A percentile compares a stretch with the other conserved stretches of the same genome.
Evolutionary conservation across 2,329 filamentous ascomycete genomes (phyloP).

Genomic region (Stylonectria norvegica): DNA sequence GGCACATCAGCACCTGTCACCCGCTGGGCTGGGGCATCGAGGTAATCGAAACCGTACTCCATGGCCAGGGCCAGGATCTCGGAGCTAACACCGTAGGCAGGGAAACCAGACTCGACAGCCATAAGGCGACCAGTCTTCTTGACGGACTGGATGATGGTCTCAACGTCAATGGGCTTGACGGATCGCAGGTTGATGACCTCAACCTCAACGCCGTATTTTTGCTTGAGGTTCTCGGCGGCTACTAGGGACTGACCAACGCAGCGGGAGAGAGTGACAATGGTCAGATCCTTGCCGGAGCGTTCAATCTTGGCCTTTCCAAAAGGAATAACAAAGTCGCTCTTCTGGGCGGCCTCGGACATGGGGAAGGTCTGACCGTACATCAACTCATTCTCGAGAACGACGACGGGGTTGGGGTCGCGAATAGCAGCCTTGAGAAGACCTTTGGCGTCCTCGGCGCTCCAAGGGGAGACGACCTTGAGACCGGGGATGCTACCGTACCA

Average conservation of each 20-base stretch:
- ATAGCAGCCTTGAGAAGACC: conserved; percentile 97
- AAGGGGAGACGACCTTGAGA: conserved; percentile 93
- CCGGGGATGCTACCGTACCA: conserved; percentile 99
- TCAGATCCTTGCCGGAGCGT: conserved; percentile 91
- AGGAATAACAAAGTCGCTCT: conserved; percentile 92
- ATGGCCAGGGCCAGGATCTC: conserved; percentile 93
- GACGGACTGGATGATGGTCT: conserved; percentile 91
- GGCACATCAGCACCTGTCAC: conserved; percentile 97
- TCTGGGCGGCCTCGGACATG: conserved; percentile 95
- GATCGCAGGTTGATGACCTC: conserved; percentile 99
- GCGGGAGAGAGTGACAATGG: conserved; percentile 90
- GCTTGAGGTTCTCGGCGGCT: conserved; percentile 87
- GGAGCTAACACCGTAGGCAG: conserved; percentile 85
- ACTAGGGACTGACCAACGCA: conserved; percentile 89
- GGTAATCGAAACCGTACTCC: conserved; percentile 98
- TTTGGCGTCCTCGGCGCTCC: conserved; percentile 97
- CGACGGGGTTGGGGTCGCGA: conserved; percentile 94
- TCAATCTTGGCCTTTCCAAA: conserved; percentile 99
- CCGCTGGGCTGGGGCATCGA: conserved; percentile 88
- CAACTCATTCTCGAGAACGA: conserved; percentile 82
- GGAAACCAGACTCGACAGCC: conserved; percentile 92
- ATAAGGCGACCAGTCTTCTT: conserved; percentile 97
- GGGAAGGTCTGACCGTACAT: conserved; percentile 95
- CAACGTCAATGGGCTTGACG: conserved; percentile 92
- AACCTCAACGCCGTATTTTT: conserved; percentile 91